Conservation (phyloP, 805 yeast species). For the Zygoascus flipseniorum region DNA sequence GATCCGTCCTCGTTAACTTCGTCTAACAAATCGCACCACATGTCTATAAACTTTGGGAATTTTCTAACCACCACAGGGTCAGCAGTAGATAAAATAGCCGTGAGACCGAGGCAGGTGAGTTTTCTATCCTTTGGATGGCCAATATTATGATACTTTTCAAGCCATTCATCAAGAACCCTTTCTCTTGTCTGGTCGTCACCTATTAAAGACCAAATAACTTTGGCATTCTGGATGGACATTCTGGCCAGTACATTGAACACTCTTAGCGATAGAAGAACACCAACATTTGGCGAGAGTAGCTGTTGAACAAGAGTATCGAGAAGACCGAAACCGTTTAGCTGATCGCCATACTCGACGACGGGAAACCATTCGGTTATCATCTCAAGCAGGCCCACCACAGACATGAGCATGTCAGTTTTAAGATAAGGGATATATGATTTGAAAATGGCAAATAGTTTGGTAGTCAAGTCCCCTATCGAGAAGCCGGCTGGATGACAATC, state of each 20-base stretch:
- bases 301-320: not conserved
- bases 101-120: slow-evolving; percentile 52
- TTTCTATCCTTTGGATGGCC: slow-evolving; percentile 74
- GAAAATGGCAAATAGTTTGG: not conserved
- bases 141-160: slow-evolving; percentile 37
- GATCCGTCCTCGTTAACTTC: slow-evolving; percentile 54
- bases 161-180: slow-evolving; percentile 24
- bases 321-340: not conserved
- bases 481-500: not conserved
- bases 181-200: not conserved
- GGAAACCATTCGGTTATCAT: not conserved
- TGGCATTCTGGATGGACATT: slow-evolving; percentile 19
- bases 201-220: slow-evolving; percentile 13
- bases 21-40: slow-evolving; percentile 54
- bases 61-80: slow-evolving; percentile 22
- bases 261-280: slow-evolving; percentile 26
- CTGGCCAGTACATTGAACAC: slow-evolving; percentile 18
- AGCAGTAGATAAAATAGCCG: slow-evolving; percentile 40
- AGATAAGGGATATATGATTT: not conserved
- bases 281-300: not conserved
- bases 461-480: not conserved
- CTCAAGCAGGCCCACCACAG: not conserved
- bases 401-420: not conserved
- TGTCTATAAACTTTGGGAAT: slow-evolving; percentile 29
- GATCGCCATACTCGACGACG: not conserved